Percentiles rank a stretch among this genome's conserved stretches.
phyloP scores from a whole-genome alignment of 371 early-diverging fungal genomes.

The Mortierella sp. region DNA sequence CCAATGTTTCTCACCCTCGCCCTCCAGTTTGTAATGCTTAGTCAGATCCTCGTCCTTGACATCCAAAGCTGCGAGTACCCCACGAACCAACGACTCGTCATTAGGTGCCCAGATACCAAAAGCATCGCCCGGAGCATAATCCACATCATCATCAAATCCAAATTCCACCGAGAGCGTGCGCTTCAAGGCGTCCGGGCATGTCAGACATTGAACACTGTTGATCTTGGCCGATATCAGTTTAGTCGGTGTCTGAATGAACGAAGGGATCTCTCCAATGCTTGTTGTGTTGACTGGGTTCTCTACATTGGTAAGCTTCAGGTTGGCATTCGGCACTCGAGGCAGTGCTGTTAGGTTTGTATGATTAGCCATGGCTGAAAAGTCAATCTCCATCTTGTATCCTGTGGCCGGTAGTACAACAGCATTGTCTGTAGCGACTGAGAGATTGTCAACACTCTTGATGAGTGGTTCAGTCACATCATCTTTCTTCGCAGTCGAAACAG shows the following conservation, averaged over 20 bases:
- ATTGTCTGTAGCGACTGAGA: constrained; percentile 14
- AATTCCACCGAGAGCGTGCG: constrained; percentile 80
- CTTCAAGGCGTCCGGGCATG: constrained; percentile 72
- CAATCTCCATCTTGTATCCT: constrained; percentile 58
- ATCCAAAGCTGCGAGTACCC: constrained; percentile 60
- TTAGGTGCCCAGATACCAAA: constrained; percentile 89
- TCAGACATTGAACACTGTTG: constrained; percentile 63
- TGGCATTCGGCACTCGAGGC: constrained; percentile 67
- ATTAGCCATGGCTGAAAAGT: constrained; percentile 61
- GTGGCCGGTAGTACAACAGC: constrained; percentile 5
- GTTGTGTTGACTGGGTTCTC: constrained; percentile 10
- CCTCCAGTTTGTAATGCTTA: constrained; percentile 54
- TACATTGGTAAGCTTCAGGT: constrained; percentile 54
- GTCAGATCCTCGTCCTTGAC: constrained; percentile 51
- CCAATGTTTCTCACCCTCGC: constrained; percentile 39
- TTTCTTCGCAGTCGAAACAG: neutral
- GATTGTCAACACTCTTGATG: constrained; percentile 1
- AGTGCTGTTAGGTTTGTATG: constrained; percentile 71
- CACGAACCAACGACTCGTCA: constrained; percentile 65
- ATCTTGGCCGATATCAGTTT: constrained; percentile 60
- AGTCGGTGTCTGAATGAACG: constrained; percentile 60
- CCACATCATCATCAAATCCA: constrained; percentile 61
- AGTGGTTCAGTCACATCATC: neutral
- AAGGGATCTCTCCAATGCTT: constrained; percentile 38
- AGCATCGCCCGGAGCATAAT: constrained; percentile 85